Conservation (phyloP, 768 basidiomycete genomes). For the Lentinula lateritia region DNA sequence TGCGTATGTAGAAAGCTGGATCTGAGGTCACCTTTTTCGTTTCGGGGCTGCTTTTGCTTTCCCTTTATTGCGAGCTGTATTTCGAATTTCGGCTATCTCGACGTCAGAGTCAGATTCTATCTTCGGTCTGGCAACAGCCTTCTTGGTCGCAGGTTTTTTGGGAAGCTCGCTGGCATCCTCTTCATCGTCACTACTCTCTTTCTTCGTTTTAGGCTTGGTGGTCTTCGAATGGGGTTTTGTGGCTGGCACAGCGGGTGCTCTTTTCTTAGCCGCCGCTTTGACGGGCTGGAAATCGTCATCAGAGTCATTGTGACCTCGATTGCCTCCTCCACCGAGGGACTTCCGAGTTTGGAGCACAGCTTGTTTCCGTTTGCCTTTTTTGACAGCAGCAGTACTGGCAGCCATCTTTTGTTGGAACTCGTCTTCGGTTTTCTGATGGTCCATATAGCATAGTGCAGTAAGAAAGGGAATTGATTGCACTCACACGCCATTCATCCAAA, state of each 20-base stretch:
- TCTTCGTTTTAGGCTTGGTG: slow-evolving; percentile 2
- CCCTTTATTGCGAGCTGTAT: slow-evolving; percentile 23
- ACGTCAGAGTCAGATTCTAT: slow-evolving; percentile 30
- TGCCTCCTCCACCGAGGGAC: slow-evolving; percentile 32
- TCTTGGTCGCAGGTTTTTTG: slow-evolving; percentile 19
- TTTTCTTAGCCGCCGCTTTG: slow-evolving; percentile 35
- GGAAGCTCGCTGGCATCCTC: slow-evolving; percentile 18
- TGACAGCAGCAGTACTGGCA: slow-evolving; percentile 41
- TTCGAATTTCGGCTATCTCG: slow-evolving; percentile 26
- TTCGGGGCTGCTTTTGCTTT: slow-evolving; percentile 45
- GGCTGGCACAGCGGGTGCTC: slow-evolving; percentile 25
- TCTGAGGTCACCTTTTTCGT: slow-evolving; percentile 57
- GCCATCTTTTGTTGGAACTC: slow-evolving; percentile 39
- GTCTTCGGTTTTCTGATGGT: slow-evolving; percentile 15
- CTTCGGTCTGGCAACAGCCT: slow-evolving; percentile 7
- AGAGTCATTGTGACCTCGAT: slow-evolving; percentile 23
- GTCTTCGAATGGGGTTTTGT: neutral
- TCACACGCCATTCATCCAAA: slow-evolving; percentile 78
- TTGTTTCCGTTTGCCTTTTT: slow-evolving; percentile 35
- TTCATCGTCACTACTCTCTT: slow-evolving; percentile 18
- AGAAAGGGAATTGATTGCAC: slow-evolving; percentile 17
- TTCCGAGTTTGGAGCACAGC: slow-evolving; percentile 41
- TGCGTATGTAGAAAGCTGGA: neutral
- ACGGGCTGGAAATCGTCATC: slow-evolving; percentile 46
- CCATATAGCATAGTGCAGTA: neutral